A percentile compares a stretch with the other conserved stretches of the same genome.
Evolutionary conservation across 2,329 filamentous ascomycete species (phyloP).

Genomic region (Didymella lethalis): DNA sequence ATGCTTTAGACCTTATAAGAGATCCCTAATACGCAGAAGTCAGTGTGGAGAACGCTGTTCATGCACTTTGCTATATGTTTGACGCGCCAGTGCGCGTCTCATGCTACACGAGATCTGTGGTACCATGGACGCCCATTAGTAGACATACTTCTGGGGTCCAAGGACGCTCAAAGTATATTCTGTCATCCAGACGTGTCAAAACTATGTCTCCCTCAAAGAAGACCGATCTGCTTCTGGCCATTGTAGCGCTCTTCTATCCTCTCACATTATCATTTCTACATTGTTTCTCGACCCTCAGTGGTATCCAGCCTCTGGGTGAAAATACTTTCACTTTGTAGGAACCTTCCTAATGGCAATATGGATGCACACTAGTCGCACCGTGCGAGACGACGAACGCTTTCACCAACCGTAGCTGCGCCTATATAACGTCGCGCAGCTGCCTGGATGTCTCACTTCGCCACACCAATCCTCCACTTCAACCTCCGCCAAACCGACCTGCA

Average conservation of each 20-base stretch:
- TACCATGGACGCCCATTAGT: not conserved
- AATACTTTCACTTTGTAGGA: not conserved
- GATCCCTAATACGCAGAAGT: not conserved
- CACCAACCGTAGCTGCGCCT: not conserved
- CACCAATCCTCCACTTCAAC: not conserved
- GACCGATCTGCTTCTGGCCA: no score
- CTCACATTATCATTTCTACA: no score
- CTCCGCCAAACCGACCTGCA: not conserved
- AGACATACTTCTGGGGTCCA: not conserved
- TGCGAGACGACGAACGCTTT: slow-evolving; percentile 5
- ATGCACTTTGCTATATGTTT: not conserved
- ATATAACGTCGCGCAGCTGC: slow-evolving; percentile 4
- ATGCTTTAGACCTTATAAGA: not conserved
- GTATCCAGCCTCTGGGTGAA: no score
- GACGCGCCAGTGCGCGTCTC: not conserved
- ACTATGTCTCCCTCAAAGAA: no score
- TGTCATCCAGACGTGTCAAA: not conserved
- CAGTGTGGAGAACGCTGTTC: not conserved
- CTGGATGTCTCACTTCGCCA: slow-evolving; percentile 1
- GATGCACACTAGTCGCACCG: not conserved
- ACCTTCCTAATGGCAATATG: not conserved
- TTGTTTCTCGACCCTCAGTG: no score
- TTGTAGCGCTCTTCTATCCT: not conserved
- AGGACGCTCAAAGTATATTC: not conserved
- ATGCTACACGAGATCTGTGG: not conserved